Conservation (phyloP, 2,329 filamentous ascomycete genomes). For the Teratosphaeria pseudoeucalypti region DNA sequence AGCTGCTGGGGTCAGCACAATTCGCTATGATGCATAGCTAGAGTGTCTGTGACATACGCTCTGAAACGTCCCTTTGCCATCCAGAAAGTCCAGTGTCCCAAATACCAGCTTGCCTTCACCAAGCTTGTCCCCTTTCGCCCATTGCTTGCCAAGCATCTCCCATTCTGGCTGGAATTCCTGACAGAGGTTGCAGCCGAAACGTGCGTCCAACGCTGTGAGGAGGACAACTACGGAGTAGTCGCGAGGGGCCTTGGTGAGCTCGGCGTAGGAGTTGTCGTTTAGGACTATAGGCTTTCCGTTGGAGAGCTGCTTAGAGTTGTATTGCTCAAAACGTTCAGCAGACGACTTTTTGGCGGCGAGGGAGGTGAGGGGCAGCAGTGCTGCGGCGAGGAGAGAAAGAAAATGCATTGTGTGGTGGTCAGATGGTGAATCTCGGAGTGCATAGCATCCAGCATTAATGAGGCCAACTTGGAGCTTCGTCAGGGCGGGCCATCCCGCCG, state of each 20-base stretch:
- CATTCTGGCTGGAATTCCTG: slow-evolving; percentile 90
- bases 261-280: slow-evolving; percentile 62
- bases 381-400: slow-evolving; percentile 51
- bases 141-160: slow-evolving; percentile 76
- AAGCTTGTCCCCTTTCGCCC: slow-evolving; percentile 72
- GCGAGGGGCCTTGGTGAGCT: slow-evolving; percentile 64
- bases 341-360: slow-evolving; percentile 49
- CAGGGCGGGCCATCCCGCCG: not conserved
- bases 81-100: slow-evolving; percentile 74
- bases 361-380: slow-evolving; percentile 47
- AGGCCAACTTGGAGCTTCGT: not conserved
- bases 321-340: slow-evolving; percentile 59
- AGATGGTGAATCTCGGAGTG: no score
- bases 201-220: slow-evolving; percentile 72
- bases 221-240: slow-evolving; percentile 78
- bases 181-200: slow-evolving; percentile 79
- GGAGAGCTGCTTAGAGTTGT: slow-evolving; percentile 56
- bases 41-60: slow-evolving; percentile 47
- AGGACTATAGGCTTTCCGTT: slow-evolving; percentile 61
- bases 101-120: slow-evolving; percentile 65
- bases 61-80: slow-evolving; percentile 77
- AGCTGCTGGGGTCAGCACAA: slow-evolving; percentile 47
- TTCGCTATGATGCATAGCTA: not conserved
- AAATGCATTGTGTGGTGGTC: slow-evolving; percentile 52
- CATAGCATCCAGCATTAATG: not conserved